Evolutionary conservation across 768 basidiomycete genomes (phyloP), one percentile per base, ranked within the genome.

Genomic region (Agaricus subrufescens): DNA sequence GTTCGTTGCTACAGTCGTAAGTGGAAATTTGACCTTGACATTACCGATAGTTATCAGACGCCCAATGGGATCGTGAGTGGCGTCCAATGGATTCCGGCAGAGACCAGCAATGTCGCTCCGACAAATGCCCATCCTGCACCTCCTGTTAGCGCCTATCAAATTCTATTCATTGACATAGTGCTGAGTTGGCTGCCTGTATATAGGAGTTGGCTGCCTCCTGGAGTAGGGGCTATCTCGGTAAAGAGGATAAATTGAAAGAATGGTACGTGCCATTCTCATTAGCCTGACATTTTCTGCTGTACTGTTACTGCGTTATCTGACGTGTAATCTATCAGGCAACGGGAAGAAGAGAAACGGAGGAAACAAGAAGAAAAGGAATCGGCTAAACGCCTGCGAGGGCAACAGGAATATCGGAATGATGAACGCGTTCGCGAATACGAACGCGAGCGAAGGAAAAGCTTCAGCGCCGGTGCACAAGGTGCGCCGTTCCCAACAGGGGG

Each of bases 71-170:
- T 87, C 27, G 82, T 91, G 31, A 78, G 71, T 55, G 89, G 89
- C 69, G 78, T 82, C 51, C 81, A 82, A 62, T 82, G 78, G 81
- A 73, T 89, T 27, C 87, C 87, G 19, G 82, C 80, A n/a, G 89
- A 91, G 61, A 76, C 85, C 1, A 85, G 85, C 0, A 72, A 78
- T 43, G 76, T 84, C 45, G 61, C 84, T 46, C 89, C 88, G 40
- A 49, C 69, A 10, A 86, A 83, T 3, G 84, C 84, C 27, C 79
- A 75, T 52, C 83, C 83, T 8, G 86, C 85, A 4, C 79, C 70
- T 62, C 65, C 74, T 46, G 87, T 85, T 53, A 63, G 77, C 67
- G 39, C 58, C 52, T 15, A 54, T 12, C 52, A 1, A 23, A 30
- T 31, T 46, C n/a, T 34, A 37, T 15, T n/a, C 29, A 26, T 44